Base-by-base conservation (phyloP, 495 filamentous ascomycete species). In the Podospora appendiculata region DNA sequence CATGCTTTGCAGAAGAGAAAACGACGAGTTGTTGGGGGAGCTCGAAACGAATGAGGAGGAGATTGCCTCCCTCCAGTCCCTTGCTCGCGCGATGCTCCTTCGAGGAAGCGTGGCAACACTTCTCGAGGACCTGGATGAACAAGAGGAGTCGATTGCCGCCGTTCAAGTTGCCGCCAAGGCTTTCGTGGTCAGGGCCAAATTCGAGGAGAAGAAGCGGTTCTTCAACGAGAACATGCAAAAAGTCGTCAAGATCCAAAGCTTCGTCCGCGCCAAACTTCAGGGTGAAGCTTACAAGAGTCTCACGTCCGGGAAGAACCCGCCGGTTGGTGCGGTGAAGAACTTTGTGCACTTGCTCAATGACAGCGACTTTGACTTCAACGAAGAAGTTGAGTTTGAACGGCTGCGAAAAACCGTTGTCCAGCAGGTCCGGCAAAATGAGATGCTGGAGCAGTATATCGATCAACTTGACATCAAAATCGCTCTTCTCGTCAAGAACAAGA, bases 401-500 rank as follows among this genome's bases (percentile, higher is more conserved):
- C 65, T 96, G 55, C 80, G 94, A 38, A 96, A 96, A 71, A 89
- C 85, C 5, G 93, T 99, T 3, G 91, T 97, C 18, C 92, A 96
- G 62, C 90, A 96, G 65, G 92, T 97, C 9, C 85, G 93, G 12
- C 92, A 96, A 57, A 97, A 97, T 58, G 93, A 99, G 66, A 79
- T 95, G 74, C 86, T 93, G 17, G 94, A 99, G 70, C 88, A 95
- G 61, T 97, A 97, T 60, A 95, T 99, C 60, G 90, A 94, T 59
- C 92, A 97, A 60, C 78, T 99, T 41, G 94, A 97, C 62, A 95
- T 96, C 76, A 99, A 99, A 71, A 99, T 99, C 62, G 93, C 92
- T 11, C 80, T 99, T 6, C 79, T 99, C 13, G 94, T 97, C 55
- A 96, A 97, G 75, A 97, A 97, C 72, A 99, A 97, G 71, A 99